Percentiles rank a stretch among this genome's conserved stretches.
These are phyloP conservation scores for Penicillium decumbens DNA, from an alignment of 2,329 filamentous ascomycete genomes.

Conservation along the genomic window DNA sequence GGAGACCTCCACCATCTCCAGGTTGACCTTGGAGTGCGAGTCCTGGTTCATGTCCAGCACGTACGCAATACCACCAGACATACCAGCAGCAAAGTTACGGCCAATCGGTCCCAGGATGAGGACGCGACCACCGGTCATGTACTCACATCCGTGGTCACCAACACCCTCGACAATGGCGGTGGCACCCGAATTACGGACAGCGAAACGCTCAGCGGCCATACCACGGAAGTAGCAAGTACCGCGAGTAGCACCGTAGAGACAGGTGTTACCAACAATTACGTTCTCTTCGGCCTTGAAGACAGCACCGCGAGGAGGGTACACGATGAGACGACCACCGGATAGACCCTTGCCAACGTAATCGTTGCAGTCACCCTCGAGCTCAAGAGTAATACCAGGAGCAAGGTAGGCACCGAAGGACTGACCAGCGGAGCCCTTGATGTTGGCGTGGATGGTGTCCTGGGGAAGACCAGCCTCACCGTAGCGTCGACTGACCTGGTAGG, in stretches of 20 bases:
- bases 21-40: conserved; percentile 90
- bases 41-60: conserved; percentile 85
- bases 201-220: conserved; percentile 92
- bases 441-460: conserved; percentile 89
- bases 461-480: conserved; percentile 86
- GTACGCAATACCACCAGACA: conserved; percentile 97
- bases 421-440: conserved; percentile 92
- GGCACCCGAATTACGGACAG: conserved; percentile 91
- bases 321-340: conserved; percentile 84
- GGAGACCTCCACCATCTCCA: conserved; percentile 92
- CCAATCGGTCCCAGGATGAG: conserved; percentile 83
- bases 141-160: conserved; percentile 95
- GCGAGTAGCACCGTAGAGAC: conserved; percentile 86
- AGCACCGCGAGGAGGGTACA: conserved; percentile 85
- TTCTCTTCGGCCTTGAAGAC: conserved; percentile 97
- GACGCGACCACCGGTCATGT: conserved; percentile 95
- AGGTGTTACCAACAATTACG: conserved; percentile 87
- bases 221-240: conserved; percentile 96
- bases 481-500: conserved; percentile 90
- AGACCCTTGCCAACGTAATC: conserved; percentile 96
- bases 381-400: conserved; percentile 86
- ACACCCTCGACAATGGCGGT: conserved; percentile 95
- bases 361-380: conserved; percentile 92
- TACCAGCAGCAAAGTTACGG: conserved; percentile 95
- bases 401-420: conserved; percentile 96